These are phyloP conservation scores for Cytospora leucostoma DNA, from an alignment of 2,329 filamentous ascomycete genomes.

Conservation along the genomic window DNA sequence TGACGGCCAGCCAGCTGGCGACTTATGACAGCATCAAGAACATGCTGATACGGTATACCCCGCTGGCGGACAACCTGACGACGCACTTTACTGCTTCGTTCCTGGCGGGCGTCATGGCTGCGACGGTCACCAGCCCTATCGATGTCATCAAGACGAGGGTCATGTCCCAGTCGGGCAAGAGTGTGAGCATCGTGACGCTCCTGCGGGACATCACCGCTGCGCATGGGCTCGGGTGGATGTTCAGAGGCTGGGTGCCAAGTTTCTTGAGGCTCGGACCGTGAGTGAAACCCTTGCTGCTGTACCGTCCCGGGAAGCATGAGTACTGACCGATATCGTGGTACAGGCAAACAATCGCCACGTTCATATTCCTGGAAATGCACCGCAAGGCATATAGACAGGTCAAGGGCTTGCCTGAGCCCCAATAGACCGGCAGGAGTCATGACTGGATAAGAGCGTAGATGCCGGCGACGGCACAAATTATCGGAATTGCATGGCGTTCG, in stretches of 20 bases:
- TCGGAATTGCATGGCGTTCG: constrained; percentile 4
- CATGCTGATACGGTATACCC: constrained; percentile 65
- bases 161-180: constrained; percentile 66
- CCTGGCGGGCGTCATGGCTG: constrained; percentile 78
- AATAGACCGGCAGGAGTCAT: constrained; percentile 2
- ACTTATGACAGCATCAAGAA: constrained; percentile 83
- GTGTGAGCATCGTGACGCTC: constrained; percentile 56
- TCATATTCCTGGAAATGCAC: constrained; percentile 84
- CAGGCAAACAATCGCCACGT: constrained; percentile 82
- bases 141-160: constrained; percentile 89
- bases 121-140: constrained; percentile 80
- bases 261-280: constrained; percentile 66
- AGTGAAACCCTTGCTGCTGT: constrained; percentile 37
- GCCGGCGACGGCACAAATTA: not conserved
- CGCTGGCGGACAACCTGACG: constrained; percentile 67
- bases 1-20: constrained; percentile 83
- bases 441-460: not conserved
- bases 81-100: constrained; percentile 80
- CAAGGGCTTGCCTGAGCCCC: constrained; percentile 44
- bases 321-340: not conserved
- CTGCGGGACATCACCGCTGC: constrained; percentile 67
- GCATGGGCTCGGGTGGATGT: constrained; percentile 81
- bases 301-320: too few relatives aligned
- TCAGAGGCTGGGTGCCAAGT: constrained; percentile 86
- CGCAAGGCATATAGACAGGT: constrained; percentile 71